Percentiles rank a stretch among this genome's conserved stretches.
Conservation (phyloP, 495 filamentous ascomycete genomes). For the Penicillium canescens region DNA sequence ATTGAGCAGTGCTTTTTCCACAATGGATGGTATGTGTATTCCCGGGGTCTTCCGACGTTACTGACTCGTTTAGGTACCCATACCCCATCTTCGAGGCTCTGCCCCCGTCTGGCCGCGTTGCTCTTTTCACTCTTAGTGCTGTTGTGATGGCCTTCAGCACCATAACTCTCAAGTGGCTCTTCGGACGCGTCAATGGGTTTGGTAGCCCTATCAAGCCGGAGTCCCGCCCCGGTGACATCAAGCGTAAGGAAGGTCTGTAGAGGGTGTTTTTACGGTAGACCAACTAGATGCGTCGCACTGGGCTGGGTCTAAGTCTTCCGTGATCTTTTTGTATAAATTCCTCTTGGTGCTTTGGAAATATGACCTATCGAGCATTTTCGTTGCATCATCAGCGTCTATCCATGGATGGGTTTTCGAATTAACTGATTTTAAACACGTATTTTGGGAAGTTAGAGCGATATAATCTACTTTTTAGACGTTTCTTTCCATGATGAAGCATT, state of each 20-base stretch:
- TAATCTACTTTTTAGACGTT: no score
- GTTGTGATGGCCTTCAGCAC: conserved; percentile 72
- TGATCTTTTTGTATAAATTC: no score
- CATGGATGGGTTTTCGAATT: no score
- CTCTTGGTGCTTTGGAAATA: no score
- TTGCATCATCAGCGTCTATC: no score
- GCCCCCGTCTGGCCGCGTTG: conserved; percentile 57
- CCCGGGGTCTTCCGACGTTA: conserved; percentile 9
- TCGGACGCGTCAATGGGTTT: conserved; percentile 69
- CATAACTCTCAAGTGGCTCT: conserved; percentile 62
- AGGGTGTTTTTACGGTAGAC: not conserved
- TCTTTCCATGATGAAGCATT: no score
- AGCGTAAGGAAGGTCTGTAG: conserved; percentile 25
- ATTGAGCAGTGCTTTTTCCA: conserved; percentile 73
- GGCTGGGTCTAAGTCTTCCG: no score
- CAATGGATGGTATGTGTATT: conserved; percentile 66
- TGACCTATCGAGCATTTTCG: no score
- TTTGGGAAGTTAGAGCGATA: no score
- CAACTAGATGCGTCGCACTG: no score
- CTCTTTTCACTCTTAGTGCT: conserved; percentile 70
- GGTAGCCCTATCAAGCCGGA: conserved; percentile 22
- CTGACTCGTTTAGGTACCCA: conserved; percentile 62
- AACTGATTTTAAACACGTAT: no score
- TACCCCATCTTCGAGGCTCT: conserved; percentile 79
- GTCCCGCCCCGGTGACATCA: conserved; percentile 35